Base-by-base conservation (phyloP, 1,284 basidiomycete species). In the Pseudozyma sp. region DNA sequence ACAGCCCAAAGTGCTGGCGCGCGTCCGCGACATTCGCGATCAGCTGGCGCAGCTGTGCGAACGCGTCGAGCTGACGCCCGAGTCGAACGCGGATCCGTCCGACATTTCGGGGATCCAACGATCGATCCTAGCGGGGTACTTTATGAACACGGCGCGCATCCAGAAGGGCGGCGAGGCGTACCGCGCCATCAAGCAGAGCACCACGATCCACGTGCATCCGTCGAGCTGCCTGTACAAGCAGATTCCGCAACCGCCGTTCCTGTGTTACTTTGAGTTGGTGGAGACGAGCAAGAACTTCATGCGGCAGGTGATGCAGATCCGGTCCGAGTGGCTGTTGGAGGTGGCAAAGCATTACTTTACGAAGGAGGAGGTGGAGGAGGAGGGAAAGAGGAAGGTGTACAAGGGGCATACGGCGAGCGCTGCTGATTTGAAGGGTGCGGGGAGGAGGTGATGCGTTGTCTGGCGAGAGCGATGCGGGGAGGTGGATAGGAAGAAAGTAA, bases 291-390 rank as follows among this genome's bases (percentile, higher is more conserved):
- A 88, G 77, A 88, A 89, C 77, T 88, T 86, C 78, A 86, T 86
- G 83, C 90, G 94, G 61, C 94, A 97, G 88, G 89, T 94, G 44
- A 98, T 98, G 94, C 94, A 97, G 81, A 97, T 99, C 83, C 95
- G 97, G 83, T 92, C 94, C 0, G 86, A 89, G 44, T 98, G 96
- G 96, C 85, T 99, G 48, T 85, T 97, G 53, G 94, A 98, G 88
- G 92, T 84, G 13, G 78, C 78, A 0, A 68, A 65, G 31, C 78
- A 80, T 51, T 80, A 77, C 42, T 80, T 80, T 24, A 73, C 71
- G 5, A 68, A 71, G 24, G 77, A 80, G 30, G 78, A 80, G 17
- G 57, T 80, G 19, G 50, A 64, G 33, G 75, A 77, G 40, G 60
- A 64, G 8, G 34, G 34, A 5, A 59, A 34, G 10, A 54, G 44